Base-by-base conservation (phyloP, 257 asterid genomes). In the Petrea volubilis region DNA sequence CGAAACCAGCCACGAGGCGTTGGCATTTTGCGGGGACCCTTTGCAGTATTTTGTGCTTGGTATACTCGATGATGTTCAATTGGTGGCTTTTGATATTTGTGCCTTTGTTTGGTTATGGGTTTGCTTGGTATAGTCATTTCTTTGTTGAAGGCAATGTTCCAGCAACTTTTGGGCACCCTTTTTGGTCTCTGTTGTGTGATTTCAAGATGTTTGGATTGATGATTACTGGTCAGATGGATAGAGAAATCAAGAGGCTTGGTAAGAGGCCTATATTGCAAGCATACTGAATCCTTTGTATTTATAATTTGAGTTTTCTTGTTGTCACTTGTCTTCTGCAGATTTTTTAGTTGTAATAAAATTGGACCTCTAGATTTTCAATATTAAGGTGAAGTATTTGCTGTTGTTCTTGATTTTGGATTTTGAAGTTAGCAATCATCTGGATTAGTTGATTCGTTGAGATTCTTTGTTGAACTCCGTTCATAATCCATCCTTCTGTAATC, bases 201-300 rank as follows among this genome's bases (percentile, higher is more conserved):
- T 90, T 74, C 88, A 95, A 87, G 83, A 95, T 95, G 98, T 95
- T 95, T 79, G 99, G 97, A 6, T 79, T 95, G 74, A 95, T 95
- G 97, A 86, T 95, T 43, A 92, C 93, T 68, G 99, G 98, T 7
- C 85, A 87, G 75, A 79, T 95, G 92, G 99, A 95, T 77, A 83
- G 86, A 60, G 99, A 95, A 82, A 95, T 95, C 91, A 95, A 92
- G 88, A 90, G 97, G 88, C 98, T 95, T 36, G 99, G 99, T 1
- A 92, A 95, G 80, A 90, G 98, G 86, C 99, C 99, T 53, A 76
- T 88, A 61, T 80, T 92, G 77, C 99, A 88, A 71, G 84, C 83
- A 11, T 88, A 87, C 71, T 93, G 72, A 52, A 64, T 23, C 14
- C 34, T 8, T 40, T 0, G 20, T 31, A 21, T 46, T 38, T 38